Base-by-base conservation (phyloP, 176 grass and related monocot genomes). In the Aegilops sharonensis region DNA sequence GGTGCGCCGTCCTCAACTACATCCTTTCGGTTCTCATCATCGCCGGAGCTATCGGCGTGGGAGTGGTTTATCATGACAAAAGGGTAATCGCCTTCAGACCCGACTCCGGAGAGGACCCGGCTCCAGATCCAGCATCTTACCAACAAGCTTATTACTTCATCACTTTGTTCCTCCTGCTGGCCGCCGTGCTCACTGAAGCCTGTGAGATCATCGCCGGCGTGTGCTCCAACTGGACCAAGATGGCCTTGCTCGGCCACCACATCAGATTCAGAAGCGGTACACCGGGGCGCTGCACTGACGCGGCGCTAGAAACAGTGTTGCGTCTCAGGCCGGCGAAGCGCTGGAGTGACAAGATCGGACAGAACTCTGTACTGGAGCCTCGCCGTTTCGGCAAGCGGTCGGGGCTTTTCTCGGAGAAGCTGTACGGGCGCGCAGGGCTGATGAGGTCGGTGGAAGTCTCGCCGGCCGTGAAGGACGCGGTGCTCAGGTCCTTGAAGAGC, bases 211-310 rank as follows among this genome's bases (percentile, higher is more conserved):
- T 74, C 31, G 17, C 32, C 74, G 65, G 67, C 23, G 32, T 87
- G 3, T 79, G 74, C 66, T 90, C 89, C 72, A 87, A 87, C 78
- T 90, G 84, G 89, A 65, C 75, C 11, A 90, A 87, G 79, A 81
- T 90, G 74, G 23, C 89, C n/a, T 40, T 90, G 66, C 42, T 90
- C 3, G 79, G 79, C 5, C 71, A 40, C 84, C 83, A 87, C 73
- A 40, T 87, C 13, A 66, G 23, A 12, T 32, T 87, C 13, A 66
- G 23, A 12, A 65, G 72, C 2, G 18, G 18, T 0, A 15, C 61
- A 14, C 11, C 13, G 21, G 1, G 25, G 11, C n/a, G 77, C 29
- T 21, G 5, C 13, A 5, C 63, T 6, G 9, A 75, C 35, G 34
- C 24, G 3, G 62, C 27, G 1, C 70, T 89, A 4, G 27, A 21